A percentile compares a stretch with the other conserved stretches of the same genome.
Conservation (phyloP, 1,139 yeast genomes). For the Kazachstania sp. region DNA sequence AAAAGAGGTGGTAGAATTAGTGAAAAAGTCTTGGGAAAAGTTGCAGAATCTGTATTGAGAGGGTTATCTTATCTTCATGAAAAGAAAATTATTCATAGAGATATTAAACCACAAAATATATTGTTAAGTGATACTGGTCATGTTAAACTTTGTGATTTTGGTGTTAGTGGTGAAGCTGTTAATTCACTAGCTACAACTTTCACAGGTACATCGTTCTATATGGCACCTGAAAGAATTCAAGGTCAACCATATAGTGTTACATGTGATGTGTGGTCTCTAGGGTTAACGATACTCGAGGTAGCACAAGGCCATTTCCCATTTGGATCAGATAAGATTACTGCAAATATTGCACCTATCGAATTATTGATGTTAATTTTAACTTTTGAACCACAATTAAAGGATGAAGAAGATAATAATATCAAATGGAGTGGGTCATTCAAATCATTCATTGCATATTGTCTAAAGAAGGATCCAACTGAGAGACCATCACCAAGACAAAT, state of each 20-base stretch:
- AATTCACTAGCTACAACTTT: slow-evolving; percentile 91
- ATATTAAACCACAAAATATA: slow-evolving; percentile 88
- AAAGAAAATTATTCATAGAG: slow-evolving; percentile 83
- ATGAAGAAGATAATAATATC: slow-evolving; percentile 68
- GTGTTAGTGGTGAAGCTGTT: slow-evolving; percentile 97
- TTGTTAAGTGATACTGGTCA: slow-evolving; percentile 66
- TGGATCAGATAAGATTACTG: slow-evolving; percentile 32
- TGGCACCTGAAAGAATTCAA: slow-evolving; percentile 97
- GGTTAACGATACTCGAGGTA: slow-evolving; percentile 82
- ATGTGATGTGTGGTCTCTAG: slow-evolving; percentile 94
- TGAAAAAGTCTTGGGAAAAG: slow-evolving; percentile 83
- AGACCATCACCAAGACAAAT: slow-evolving; percentile 91
- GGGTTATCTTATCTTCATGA: slow-evolving; percentile 86
- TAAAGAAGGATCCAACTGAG: slow-evolving; percentile 68
- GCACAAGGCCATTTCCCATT: slow-evolving; percentile 84
- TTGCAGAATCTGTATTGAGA: slow-evolving; percentile 73
- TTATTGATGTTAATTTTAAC: slow-evolving; percentile 71
- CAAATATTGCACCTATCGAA: slow-evolving; percentile 68
- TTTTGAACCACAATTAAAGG: slow-evolving; percentile 69
- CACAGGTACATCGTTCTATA: slow-evolving; percentile 93
- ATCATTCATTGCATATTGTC: slow-evolving; percentile 70
- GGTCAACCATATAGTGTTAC: slow-evolving; percentile 93
- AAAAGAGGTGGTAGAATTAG: slow-evolving; percentile 75
- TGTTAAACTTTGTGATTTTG: slow-evolving; percentile 91
- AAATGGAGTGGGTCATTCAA: slow-evolving; percentile 78